phyloP scores from a whole-genome alignment of 345 rosid genomes.

The Rhodomyrtus tomentosa region DNA sequence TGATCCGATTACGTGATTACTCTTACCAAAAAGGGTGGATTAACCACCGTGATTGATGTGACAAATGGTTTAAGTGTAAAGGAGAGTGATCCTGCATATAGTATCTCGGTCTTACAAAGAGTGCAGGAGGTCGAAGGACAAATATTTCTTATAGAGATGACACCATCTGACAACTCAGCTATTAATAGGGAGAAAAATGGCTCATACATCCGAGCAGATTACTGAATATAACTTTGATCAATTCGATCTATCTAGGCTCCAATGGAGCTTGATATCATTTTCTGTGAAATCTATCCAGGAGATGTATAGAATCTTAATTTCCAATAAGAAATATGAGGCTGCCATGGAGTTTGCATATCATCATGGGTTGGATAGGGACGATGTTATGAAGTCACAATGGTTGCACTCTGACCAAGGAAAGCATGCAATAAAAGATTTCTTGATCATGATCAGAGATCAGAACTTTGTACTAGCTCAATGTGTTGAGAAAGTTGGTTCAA shows the following conservation, averaged over 20 bases:
- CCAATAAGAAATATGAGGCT: conserved; percentile 41
- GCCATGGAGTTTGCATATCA: conserved; percentile 71
- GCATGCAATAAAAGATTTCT: conserved; percentile 41
- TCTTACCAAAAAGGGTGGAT: conserved; percentile 45
- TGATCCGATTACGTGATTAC: conserved; percentile 74
- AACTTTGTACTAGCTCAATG: conserved; percentile 73
- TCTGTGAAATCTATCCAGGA: conserved; percentile 71
- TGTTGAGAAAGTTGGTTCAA: conserved; percentile 56
- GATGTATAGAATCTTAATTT: conserved; percentile 65
- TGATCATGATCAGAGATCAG: conserved; percentile 62
- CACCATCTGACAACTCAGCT: conserved; percentile 14
- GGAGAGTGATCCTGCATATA: conserved; percentile 39
- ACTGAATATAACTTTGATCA: conserved; percentile 19
- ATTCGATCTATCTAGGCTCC: conserved; percentile 23
- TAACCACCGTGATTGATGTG: conserved; percentile 43
- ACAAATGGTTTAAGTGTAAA: conserved; percentile 34
- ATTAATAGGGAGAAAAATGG: conserved; percentile 21
- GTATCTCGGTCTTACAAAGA: conserved; percentile 63
- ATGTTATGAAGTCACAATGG: conserved; percentile 78
- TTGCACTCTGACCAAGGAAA: conserved; percentile 49
- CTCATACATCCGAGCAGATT: conserved; percentile 11
- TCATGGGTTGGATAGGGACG: conserved; percentile 77
- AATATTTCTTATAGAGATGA: conserved; percentile 58
- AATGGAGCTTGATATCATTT: conserved; percentile 69
- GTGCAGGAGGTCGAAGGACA: conserved; percentile 37